Evolutionary conservation across 2,329 filamentous ascomycete species (phyloP).

Genomic region (Talaromyces pinophilus): DNA sequence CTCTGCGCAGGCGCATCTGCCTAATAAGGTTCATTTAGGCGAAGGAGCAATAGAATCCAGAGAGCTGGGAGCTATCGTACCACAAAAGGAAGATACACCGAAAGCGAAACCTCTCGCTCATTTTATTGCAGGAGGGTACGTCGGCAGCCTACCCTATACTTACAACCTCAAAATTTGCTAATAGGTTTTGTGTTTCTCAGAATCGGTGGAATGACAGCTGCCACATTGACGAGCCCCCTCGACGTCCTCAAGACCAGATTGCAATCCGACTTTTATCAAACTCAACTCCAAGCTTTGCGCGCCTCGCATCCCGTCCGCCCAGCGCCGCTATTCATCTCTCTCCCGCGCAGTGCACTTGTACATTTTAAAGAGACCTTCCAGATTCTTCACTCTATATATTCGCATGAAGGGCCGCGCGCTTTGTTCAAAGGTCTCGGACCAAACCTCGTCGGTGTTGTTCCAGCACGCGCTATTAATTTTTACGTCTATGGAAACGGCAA

Average conservation of each 20-base stretch:
- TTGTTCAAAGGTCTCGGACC: slow-evolving; percentile 92
- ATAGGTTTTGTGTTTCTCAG: slow-evolving; percentile 48
- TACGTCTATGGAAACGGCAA: slow-evolving; percentile 93
- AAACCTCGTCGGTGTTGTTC: slow-evolving; percentile 85
- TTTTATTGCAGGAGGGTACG: slow-evolving; percentile 85
- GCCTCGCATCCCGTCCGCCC: slow-evolving; percentile 58
- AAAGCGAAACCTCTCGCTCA: slow-evolving; percentile 81
- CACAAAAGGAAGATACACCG: slow-evolving; percentile 39
- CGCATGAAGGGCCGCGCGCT: slow-evolving; percentile 77
- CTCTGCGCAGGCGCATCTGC: slow-evolving; percentile 33
- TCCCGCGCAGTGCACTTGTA: slow-evolving; percentile 65
- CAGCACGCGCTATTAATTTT: slow-evolving; percentile 89
- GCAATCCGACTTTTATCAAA: slow-evolving; percentile 92
- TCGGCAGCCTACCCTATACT: slow-evolving; percentile 26
- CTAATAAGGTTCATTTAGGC: slow-evolving; percentile 23
- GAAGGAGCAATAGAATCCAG: slow-evolving; percentile 34
- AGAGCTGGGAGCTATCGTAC: slow-evolving; percentile 43
- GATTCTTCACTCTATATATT: slow-evolving; percentile 78
- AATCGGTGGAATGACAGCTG: slow-evolving; percentile 84
- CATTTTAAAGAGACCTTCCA: slow-evolving; percentile 85
- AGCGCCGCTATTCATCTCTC: slow-evolving; percentile 58
- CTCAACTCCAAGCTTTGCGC: slow-evolving; percentile 68
- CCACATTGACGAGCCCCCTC: slow-evolving; percentile 88
- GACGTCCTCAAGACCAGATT: slow-evolving; percentile 92
- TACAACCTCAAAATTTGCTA: not conserved